These are phyloP conservation scores for Quercus rubra DNA, from an alignment of 306 rosid genomes.

Conservation along the genomic window DNA sequence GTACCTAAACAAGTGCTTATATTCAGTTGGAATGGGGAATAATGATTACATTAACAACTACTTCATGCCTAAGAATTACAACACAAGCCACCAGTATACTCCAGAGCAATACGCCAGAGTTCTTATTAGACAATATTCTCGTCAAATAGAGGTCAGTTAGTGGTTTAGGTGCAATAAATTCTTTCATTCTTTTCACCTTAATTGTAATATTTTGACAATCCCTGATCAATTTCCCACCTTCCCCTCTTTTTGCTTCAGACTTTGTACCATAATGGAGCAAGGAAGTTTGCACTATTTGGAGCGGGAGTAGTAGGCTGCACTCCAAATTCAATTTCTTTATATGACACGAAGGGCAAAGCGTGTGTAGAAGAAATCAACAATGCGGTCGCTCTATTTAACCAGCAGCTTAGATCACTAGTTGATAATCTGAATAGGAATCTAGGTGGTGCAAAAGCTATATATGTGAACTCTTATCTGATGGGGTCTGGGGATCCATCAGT, in stretches of 20 bases:
- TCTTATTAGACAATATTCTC: too few species aligned
- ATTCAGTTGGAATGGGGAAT: too few species aligned
- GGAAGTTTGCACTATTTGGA: slow-evolving; percentile 40
- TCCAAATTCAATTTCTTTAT: slow-evolving; percentile 10
- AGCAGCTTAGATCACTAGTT: slow-evolving; percentile 26
- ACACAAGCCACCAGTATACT: too few species aligned
- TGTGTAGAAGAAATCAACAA: slow-evolving; percentile 32
- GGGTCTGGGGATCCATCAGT: background rate
- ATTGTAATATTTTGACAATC: too few species aligned
- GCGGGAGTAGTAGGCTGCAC: slow-evolving; percentile 38
- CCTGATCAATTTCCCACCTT: too few species aligned
- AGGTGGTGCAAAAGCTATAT: slow-evolving; percentile 25
- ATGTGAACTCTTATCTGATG: slow-evolving; percentile 13
- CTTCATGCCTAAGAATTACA: too few species aligned
- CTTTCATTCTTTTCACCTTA: too few species aligned
- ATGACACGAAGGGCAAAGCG: slow-evolving; percentile 2
- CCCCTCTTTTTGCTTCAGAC: slow-evolving; percentile 1
- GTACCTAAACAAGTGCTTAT: too few species aligned
- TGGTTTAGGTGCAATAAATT: too few species aligned
- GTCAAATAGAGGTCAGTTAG: too few species aligned
- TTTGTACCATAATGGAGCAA: slow-evolving; percentile 41
- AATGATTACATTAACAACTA: too few species aligned
- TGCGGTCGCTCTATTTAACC: slow-evolving; percentile 19
- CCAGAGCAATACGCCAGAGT: too few species aligned
- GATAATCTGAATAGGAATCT: background rate